Percentiles rank a stretch among this genome's conserved stretches.
phyloP scores from a whole-genome alignment of 2,329 filamentous ascomycete species.

The Mollisiaceae sp. region DNA sequence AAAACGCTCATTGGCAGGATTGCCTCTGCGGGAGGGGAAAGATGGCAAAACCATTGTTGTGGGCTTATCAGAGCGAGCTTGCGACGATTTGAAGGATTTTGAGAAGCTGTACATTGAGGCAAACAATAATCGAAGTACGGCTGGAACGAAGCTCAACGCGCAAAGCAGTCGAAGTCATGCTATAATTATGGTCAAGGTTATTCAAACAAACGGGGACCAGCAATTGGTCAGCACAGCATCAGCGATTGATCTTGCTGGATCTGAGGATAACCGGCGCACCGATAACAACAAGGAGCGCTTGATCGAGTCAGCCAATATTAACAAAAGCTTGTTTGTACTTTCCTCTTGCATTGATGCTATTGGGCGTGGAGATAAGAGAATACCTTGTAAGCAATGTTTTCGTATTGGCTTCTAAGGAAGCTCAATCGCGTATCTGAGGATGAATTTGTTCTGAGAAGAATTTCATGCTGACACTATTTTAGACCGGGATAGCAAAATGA shows the following conservation, averaged over 20 bases:
- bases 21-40: slow-evolving; percentile 79
- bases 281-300: slow-evolving; percentile 92
- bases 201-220: slow-evolving; percentile 72
- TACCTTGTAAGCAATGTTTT: slow-evolving; percentile 75
- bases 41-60: slow-evolving; percentile 87
- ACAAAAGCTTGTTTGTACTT: slow-evolving; percentile 94
- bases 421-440: not conserved
- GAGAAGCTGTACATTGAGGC: slow-evolving; percentile 89
- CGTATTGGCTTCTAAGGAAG: not conserved
- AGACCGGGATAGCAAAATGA: slow-evolving; percentile 72
- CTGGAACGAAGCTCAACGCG: slow-evolving; percentile 89
- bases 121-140: slow-evolving; percentile 88
- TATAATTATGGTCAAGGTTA: slow-evolving; percentile 87
- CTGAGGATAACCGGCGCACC: slow-evolving; percentile 92
- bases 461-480: not conserved
- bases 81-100: slow-evolving; percentile 86
- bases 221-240: slow-evolving; percentile 82
- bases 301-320: slow-evolving; percentile 95
- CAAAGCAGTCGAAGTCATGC: slow-evolving; percentile 91
- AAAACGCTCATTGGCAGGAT: slow-evolving; percentile 74
- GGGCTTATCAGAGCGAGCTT: slow-evolving; percentile 81
- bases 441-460: not conserved
- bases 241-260: slow-evolving; percentile 93
- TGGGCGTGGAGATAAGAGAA: slow-evolving; percentile 72
- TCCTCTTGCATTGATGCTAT: slow-evolving; percentile 97